A percentile compares a stretch with the other conserved stretches of the same genome.
Evolutionary conservation across 805 yeast genomes (phyloP).

Genomic region (Candida nitratophila): DNA sequence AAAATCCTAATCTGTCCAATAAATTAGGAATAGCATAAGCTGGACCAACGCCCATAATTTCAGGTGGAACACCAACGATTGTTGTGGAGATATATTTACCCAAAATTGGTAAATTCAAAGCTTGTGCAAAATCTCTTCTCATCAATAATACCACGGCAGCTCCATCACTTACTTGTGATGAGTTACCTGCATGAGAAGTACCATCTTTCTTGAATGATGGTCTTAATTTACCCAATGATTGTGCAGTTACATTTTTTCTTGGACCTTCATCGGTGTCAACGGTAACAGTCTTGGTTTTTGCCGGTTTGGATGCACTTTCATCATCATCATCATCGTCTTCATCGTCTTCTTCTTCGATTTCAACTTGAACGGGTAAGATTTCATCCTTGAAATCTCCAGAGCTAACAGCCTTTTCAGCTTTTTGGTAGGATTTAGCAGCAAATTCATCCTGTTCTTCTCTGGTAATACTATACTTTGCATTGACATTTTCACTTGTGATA

Average conservation of each 20-base stretch:
- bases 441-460: slow-evolving; percentile 79
- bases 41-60: slow-evolving; percentile 97
- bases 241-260: slow-evolving; percentile 77
- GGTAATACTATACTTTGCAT: slow-evolving; percentile 52
- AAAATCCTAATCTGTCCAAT: slow-evolving; percentile 36
- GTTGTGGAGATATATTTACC: slow-evolving; percentile 78
- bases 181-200: slow-evolving; percentile 89
- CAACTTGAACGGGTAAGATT: slow-evolving; percentile 72
- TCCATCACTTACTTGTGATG: slow-evolving; percentile 94
- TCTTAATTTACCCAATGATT: slow-evolving; percentile 62
- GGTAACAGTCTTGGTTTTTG: slow-evolving; percentile 20
- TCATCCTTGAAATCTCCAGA: slow-evolving; percentile 80
- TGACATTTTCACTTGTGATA: slow-evolving; percentile 88
- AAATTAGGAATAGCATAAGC: slow-evolving; percentile 90
- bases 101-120: slow-evolving; percentile 59
- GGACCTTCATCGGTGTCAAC: slow-evolving; percentile 64
- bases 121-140: slow-evolving; percentile 79
- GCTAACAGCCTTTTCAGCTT: slow-evolving; percentile 71
- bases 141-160: slow-evolving; percentile 85
- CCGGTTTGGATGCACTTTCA: slow-evolving; percentile 1
- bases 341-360: slow-evolving; percentile 45
- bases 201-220: slow-evolving; percentile 88
- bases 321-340: slow-evolving; percentile 49
- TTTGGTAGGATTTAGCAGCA: slow-evolving; percentile 80
- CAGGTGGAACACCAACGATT: slow-evolving; percentile 92